Conservation (phyloP, 1,284 basidiomycete genomes). For the Tilletia caries region DNA sequence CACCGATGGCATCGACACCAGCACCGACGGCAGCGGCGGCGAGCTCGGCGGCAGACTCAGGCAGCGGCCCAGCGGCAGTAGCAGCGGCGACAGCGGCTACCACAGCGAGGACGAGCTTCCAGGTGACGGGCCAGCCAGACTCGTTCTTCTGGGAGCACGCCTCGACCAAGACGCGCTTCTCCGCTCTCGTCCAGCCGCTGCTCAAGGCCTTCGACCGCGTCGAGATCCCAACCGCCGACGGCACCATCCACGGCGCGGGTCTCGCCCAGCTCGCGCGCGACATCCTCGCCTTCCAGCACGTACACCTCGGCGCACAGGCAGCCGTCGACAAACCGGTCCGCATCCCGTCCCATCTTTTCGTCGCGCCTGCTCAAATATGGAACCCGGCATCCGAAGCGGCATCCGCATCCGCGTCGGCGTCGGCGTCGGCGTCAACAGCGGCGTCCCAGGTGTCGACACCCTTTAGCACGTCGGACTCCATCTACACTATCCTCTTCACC, state of each 20-base stretch:
- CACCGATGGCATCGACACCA: not conserved
- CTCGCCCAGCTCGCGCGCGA: slow-evolving; percentile 1
- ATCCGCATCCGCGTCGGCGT: not conserved
- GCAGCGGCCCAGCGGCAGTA: not conserved
- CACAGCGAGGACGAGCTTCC: not conserved
- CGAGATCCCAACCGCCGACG: slow-evolving; percentile 7
- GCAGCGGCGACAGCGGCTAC: not conserved
- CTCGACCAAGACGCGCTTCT: not conserved
- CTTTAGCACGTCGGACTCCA: slow-evolving; percentile 18
- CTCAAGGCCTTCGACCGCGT: slow-evolving; percentile 12
- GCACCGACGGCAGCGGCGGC: too few species aligned
- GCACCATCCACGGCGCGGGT: not conserved
- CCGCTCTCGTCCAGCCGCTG: slow-evolving; percentile 2
- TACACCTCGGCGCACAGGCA: slow-evolving; percentile 9
- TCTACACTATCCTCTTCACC: slow-evolving; percentile 30
- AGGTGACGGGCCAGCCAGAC: slow-evolving; percentile 10
- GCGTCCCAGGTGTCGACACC: not conserved
- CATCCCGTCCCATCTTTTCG: slow-evolving; percentile 9
- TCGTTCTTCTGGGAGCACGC: slow-evolving; percentile 4
- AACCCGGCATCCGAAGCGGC: not conserved
- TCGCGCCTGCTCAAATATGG: slow-evolving; percentile 3
- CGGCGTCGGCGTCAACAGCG: not conserved
- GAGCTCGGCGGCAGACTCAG: not conserved
- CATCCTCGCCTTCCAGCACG: slow-evolving; percentile 11
- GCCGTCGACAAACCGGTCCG: not conserved